Base-by-base conservation (phyloP, 805 yeast genomes). In the Barnettozyma pratensis region DNA sequence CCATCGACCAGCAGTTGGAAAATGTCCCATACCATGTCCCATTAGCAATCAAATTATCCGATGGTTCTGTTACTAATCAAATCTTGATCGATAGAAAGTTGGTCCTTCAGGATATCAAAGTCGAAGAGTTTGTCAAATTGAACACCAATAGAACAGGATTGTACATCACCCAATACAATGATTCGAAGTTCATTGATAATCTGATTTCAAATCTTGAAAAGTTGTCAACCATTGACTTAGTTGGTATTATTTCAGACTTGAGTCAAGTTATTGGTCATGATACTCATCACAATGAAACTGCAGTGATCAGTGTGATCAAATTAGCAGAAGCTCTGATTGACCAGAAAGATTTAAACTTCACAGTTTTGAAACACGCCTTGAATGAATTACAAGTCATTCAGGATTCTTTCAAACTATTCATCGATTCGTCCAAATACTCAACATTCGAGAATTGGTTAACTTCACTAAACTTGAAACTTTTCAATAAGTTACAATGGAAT, bases 21-120 rank as follows among this genome's bases (percentile, higher is more conserved):
- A 81, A 83, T 55, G 66, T 71, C 38, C 83, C 85, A 4, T 85
- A 70, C 58, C 84, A 81, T 53, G 67, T 85, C 41, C 91, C 92
- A 4, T 61, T 86, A 41, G 63, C 72, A 4, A 61, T 79, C 36
- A 73, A 66, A 42, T 54, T 68, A 2, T 46, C 41, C 27, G 70
- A 63, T 62, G 75, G 66, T 3, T 60, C 68, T 26, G 51, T 68
- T 1, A 62, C 63, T 29, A 72, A 74, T 53, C 64, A 69, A 40
- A 52, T 80, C 44, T 46, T 76, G 57, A 71, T 72, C 6, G 83
- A 77, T 51, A 61, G 80, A 53, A 65, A 57, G 38, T 12, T 48
- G 35, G 50, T 48, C 40, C 57, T 64, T 56, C 55, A 32, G 7
- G 54, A 54, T 6, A 45, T 60, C 37, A 48, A 51, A 4, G n/a